These are phyloP conservation scores for Wickerhamiella hasegawae DNA, from an alignment of 805 yeast species.

Conservation along the genomic window DNA sequence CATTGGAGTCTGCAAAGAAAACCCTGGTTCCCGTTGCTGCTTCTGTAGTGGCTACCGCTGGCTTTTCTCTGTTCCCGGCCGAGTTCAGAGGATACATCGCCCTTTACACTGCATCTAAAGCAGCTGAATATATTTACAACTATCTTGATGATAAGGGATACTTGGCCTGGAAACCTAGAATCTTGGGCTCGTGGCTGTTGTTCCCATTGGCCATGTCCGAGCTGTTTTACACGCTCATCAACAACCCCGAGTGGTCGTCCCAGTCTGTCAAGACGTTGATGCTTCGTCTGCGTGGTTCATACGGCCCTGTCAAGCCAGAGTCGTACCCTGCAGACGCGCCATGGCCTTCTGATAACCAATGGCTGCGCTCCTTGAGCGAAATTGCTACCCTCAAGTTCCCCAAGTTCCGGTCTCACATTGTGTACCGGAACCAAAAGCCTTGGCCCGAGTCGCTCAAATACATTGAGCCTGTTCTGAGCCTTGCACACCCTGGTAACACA, in stretches of 20 bases:
- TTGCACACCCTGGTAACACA: constrained; percentile 21
- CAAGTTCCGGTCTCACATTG: constrained; percentile 17
- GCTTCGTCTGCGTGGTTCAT: constrained; percentile 18
- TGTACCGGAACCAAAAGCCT: constrained; percentile 13
- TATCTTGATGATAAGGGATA: constrained; percentile 21
- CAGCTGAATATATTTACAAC: constrained; percentile 23
- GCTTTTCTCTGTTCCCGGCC: constrained; percentile 16
- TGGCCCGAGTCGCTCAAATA: constrained; percentile 10
- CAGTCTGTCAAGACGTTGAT: constrained; percentile 18
- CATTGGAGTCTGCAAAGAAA: neutral
- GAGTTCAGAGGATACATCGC: constrained; percentile 16
- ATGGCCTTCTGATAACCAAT: constrained; percentile 22
- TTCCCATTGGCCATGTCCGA: constrained; percentile 27
- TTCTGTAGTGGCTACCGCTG: constrained; percentile 3
- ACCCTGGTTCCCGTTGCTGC: constrained; percentile 1
- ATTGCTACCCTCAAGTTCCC: constrained; percentile 21
- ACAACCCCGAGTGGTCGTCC: constrained; percentile 23
- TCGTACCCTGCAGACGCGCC: constrained; percentile 17
- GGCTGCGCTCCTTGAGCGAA: constrained; percentile 19
- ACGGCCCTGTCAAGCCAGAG: constrained; percentile 18
- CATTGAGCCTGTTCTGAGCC: constrained; percentile 14
- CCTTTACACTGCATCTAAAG: constrained; percentile 20
- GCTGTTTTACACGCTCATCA: constrained; percentile 22
- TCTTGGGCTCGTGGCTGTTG: constrained; percentile 25
- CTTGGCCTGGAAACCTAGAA: constrained; percentile 20